Evolutionary conservation across 306 rosid species (phyloP).

Genomic region (Pachyrhizus erosus): DNA sequence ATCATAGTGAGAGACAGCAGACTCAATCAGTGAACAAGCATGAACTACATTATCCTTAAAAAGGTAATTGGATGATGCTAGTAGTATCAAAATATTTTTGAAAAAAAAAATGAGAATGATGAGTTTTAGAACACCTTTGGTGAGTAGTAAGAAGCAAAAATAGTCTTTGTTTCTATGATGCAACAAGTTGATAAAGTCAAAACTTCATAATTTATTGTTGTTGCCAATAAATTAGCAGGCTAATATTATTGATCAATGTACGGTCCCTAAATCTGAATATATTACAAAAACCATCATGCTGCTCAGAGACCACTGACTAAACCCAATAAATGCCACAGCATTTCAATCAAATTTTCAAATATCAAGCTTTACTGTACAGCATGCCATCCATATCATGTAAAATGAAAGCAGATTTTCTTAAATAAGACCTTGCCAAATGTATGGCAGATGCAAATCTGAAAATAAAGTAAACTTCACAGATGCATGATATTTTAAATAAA

Average conservation of each 20-base stretch:
- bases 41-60: slow-evolving; percentile 18
- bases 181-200: slow-evolving; percentile 18
- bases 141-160: neutral
- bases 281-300: slow-evolving; percentile 15
- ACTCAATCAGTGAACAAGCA: neutral
- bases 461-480: slow-evolving; percentile 19
- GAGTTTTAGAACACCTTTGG: neutral
- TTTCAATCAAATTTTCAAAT: slow-evolving; percentile 22
- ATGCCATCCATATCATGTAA: slow-evolving; percentile 26
- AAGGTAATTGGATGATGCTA: neutral
- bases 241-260: neutral
- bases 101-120: neutral
- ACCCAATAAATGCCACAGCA: slow-evolving; percentile 3
- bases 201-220: neutral
- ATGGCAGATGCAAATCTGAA: slow-evolving; percentile 35
- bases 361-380: slow-evolving; percentile 16
- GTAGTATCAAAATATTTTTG: neutral
- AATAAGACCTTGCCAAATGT: slow-evolving; percentile 25
- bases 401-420: slow-evolving; percentile 28
- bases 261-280: slow-evolving; percentile 7
- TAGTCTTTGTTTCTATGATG: neutral
- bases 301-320: slow-evolving; percentile 9
- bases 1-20: neutral
- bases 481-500: slow-evolving; percentile 12
- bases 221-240: neutral